Evolutionary conservation across 2,329 filamentous ascomycete species (phyloP).

Genomic region (Thermothelomyces thermophilus): DNA sequence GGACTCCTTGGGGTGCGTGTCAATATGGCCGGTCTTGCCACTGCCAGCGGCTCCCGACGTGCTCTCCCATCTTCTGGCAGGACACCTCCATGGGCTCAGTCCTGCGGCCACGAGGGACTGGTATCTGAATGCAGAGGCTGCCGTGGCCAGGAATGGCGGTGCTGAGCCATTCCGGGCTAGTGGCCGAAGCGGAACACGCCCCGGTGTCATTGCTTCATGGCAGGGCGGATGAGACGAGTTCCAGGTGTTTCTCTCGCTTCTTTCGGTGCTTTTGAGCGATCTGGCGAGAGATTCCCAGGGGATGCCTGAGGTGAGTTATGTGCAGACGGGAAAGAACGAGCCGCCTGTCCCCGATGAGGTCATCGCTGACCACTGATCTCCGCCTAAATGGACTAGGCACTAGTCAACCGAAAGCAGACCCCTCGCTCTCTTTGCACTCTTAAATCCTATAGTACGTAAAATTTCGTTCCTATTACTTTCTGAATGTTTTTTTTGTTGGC

Average conservation of each 20-base stretch:
- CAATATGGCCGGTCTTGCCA: slow-evolving; percentile 74
- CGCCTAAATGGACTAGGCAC: neutral
- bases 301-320: too few species aligned
- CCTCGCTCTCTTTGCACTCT: too few species aligned
- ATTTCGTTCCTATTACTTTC: too few species aligned
- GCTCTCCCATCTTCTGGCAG: slow-evolving; percentile 31
- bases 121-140: slow-evolving; percentile 19
- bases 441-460: too few species aligned
- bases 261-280: neutral
- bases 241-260: neutral
- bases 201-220: slow-evolving; percentile 31
- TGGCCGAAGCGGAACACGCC: slow-evolving; percentile 30
- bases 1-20: slow-evolving; percentile 66
- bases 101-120: neutral
- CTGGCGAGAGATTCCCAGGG: neutral
- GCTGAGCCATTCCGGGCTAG: slow-evolving; percentile 28
- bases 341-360: neutral
- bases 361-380: neutral
- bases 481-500: too few species aligned
- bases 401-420: too few species aligned
- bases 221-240: neutral
- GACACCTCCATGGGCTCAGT: neutral
- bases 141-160: slow-evolving; percentile 6
- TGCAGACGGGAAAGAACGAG: neutral
- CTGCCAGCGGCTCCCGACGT: slow-evolving; percentile 54